Percentiles rank a stretch among this genome's conserved stretches.
Conservation (phyloP, 2,329 filamentous ascomycete genomes). For the Cercospora sp. region DNA sequence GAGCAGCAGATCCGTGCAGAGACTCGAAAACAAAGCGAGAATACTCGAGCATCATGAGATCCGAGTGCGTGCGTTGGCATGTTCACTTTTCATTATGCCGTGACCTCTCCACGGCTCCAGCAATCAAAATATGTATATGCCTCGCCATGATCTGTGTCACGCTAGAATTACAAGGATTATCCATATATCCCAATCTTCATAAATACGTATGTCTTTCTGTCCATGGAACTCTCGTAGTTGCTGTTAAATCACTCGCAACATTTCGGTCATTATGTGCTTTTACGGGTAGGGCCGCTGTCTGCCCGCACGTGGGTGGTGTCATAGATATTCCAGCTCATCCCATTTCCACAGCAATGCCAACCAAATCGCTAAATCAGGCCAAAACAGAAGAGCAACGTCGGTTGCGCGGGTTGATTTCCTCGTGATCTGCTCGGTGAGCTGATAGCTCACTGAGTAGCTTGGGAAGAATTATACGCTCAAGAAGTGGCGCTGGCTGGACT, state of each 20-base stretch:
- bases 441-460: neutral
- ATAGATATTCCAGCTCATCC: neutral
- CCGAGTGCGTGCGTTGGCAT: constrained; percentile 1
- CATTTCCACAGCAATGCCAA: neutral
- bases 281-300: neutral
- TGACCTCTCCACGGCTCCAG: neutral
- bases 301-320: neutral
- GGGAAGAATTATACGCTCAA: constrained; percentile 4
- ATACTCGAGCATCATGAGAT: neutral
- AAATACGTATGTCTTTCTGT: constrained; percentile 2
- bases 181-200: neutral
- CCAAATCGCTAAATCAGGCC: constrained; percentile 1
- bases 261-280: constrained; percentile 4
- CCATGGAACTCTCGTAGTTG: constrained; percentile 2
- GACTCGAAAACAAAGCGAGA: neutral
- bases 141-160: neutral
- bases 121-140: neutral
- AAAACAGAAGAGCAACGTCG: neutral
- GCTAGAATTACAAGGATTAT: neutral
- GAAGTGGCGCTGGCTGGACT: constrained; percentile 27
- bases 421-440: neutral
- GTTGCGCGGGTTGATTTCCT: neutral
- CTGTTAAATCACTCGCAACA: neutral
- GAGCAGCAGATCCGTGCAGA: neutral
- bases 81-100: neutral